phyloP scores from a whole-genome alignment of 805 yeast species.

The Kuraishia cidri region DNA sequence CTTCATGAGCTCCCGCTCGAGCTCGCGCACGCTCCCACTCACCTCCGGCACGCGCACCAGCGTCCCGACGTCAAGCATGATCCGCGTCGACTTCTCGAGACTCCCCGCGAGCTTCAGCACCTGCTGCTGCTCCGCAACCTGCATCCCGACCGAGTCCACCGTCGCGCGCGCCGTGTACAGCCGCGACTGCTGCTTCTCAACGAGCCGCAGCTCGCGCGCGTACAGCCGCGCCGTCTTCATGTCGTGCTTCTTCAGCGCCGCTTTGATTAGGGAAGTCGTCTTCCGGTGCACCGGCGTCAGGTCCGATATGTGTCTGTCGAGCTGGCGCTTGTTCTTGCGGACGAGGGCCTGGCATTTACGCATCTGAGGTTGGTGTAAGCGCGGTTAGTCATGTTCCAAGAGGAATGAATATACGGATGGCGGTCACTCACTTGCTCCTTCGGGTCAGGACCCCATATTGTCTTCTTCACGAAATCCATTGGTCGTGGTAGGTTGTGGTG shows the following conservation, averaged over 20 bases:
- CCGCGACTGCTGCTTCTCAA: constrained; percentile 66
- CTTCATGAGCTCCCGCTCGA: constrained; percentile 80
- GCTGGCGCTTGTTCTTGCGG: constrained; percentile 76
- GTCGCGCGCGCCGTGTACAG: constrained; percentile 79
- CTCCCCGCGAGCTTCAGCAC: constrained; percentile 76
- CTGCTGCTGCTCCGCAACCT: constrained; percentile 86
- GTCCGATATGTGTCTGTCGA: constrained; percentile 68
- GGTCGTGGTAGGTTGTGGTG: too few relatives aligned
- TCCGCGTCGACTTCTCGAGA: constrained; percentile 64
- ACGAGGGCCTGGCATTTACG: constrained; percentile 70
- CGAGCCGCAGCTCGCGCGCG: constrained; percentile 72
- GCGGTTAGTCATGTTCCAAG: background rate
- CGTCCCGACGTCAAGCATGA: constrained; percentile 84
- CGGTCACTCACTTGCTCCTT: constrained; percentile 68
- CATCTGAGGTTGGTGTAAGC: too few relatives aligned
- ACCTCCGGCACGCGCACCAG: constrained; percentile 74
- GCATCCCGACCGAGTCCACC: constrained; percentile 77
- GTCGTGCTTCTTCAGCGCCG: constrained; percentile 72
- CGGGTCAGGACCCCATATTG: constrained; percentile 96
- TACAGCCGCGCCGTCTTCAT: constrained; percentile 64
- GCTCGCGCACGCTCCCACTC: constrained; percentile 72
- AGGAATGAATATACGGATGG: too few relatives aligned
- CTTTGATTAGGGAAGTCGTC: constrained; percentile 68
- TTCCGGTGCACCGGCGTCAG: constrained; percentile 56
- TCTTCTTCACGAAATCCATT: constrained; percentile 81